Conservation (phyloP, 805 yeast genomes). For the Saturnispora galanensis region DNA sequence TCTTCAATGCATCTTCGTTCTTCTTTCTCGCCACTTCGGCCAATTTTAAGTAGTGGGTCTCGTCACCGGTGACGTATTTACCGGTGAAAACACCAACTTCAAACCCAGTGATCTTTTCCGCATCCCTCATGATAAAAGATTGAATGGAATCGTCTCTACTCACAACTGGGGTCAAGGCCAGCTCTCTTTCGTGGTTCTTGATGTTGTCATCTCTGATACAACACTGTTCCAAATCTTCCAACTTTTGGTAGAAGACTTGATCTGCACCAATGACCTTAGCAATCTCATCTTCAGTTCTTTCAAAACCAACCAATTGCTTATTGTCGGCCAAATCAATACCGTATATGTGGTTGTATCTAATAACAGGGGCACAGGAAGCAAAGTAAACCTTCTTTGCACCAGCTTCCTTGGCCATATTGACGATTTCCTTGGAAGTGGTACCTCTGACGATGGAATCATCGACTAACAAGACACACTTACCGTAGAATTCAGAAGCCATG, state of each 20-base stretch:
- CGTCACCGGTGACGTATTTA: slow-evolving; percentile 86
- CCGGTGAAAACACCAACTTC: slow-evolving; percentile 98
- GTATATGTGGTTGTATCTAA: slow-evolving; percentile 88
- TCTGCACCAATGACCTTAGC: slow-evolving; percentile 81
- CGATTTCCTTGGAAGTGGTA: slow-evolving; percentile 92
- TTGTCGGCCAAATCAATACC: slow-evolving; percentile 97
- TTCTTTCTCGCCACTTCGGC: slow-evolving; percentile 75
- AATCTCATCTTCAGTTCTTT: slow-evolving; percentile 65
- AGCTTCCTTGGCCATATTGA: slow-evolving; percentile 97
- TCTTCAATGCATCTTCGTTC: slow-evolving; percentile 37
- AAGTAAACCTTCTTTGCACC: slow-evolving; percentile 93
- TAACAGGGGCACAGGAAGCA: slow-evolving; percentile 98
- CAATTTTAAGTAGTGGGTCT: slow-evolving; percentile 69
- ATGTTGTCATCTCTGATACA: slow-evolving; percentile 36
- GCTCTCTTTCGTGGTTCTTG: slow-evolving; percentile 24
- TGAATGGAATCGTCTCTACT: slow-evolving; percentile 23
- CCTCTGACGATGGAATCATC: slow-evolving; percentile 98
- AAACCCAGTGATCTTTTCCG: slow-evolving; percentile 42
- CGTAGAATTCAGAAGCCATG: slow-evolving; percentile 86
- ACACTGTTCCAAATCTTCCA: slow-evolving; percentile 75
- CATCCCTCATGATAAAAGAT: slow-evolving; percentile 19
- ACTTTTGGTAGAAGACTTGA: slow-evolving; percentile 75
- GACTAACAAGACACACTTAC: slow-evolving; percentile 75
- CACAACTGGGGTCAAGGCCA: slow-evolving; percentile 28
- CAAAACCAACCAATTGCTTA: slow-evolving; percentile 83